Percentiles rank a stretch among this genome's conserved stretches.
These are phyloP conservation scores for Lagerstroemia speciosa DNA, from an alignment of 345 rosid genomes.

Conservation along the genomic window DNA sequence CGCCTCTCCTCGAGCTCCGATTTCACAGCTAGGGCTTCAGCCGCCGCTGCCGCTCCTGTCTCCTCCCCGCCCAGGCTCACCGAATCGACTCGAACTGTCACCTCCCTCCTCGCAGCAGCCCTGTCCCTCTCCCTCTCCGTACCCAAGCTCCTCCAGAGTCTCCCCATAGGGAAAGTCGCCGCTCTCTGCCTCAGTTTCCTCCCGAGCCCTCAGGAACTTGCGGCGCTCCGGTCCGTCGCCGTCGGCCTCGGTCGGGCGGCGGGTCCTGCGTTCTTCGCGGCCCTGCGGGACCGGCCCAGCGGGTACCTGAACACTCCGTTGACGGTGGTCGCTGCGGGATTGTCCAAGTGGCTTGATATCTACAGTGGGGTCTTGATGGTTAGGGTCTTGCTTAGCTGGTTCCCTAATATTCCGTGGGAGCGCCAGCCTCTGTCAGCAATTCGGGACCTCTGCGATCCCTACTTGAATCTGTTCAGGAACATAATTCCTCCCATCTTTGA, in stretches of 20 bases:
- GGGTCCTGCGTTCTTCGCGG: slow-evolving; percentile 63
- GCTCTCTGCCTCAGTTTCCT: slow-evolving; percentile 12
- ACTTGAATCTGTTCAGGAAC: slow-evolving; percentile 76
- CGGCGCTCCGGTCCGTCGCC: slow-evolving; percentile 22
- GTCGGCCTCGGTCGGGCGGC: slow-evolving; percentile 13
- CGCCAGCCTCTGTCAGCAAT: slow-evolving; percentile 75
- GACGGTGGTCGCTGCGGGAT: slow-evolving; percentile 76
- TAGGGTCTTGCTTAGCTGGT: slow-evolving; percentile 91
- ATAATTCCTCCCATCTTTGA: slow-evolving; percentile 71
- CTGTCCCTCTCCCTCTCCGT: slow-evolving; percentile 18
- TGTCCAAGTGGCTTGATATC: slow-evolving; percentile 82
- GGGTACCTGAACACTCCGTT: slow-evolving; percentile 62
- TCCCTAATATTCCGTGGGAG: slow-evolving; percentile 91
- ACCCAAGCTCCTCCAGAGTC: slow-evolving; percentile 22
- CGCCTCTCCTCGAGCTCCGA: not conserved
- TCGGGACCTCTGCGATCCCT: slow-evolving; percentile 80
- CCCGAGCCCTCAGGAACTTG: slow-evolving; percentile 20
- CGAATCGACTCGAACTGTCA: slow-evolving; percentile 36
- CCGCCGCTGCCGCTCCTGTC: not conserved
- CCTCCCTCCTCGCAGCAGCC: slow-evolving; percentile 25
- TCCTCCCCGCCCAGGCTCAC: slow-evolving; percentile 14
- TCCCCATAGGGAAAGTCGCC: slow-evolving; percentile 11
- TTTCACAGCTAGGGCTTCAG: slow-evolving; percentile 7
- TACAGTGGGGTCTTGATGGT: slow-evolving; percentile 86
- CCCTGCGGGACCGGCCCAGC: slow-evolving; percentile 36